These are phyloP conservation scores for Suhomyces chickasaworum DNA, from an alignment of 1,139 yeast species.

Conservation along the genomic window DNA sequence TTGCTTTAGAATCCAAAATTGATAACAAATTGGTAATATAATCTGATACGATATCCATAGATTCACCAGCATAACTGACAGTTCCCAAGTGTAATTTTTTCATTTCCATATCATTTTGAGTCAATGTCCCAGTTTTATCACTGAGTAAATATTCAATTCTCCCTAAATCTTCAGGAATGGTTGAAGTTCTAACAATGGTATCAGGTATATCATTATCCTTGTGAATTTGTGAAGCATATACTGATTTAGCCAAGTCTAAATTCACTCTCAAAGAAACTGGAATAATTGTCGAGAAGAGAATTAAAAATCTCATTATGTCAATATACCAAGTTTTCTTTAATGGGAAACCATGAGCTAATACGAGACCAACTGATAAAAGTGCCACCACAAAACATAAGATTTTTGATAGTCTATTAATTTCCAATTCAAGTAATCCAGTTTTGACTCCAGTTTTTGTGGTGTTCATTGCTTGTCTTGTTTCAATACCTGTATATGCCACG, in stretches of 20 bases:
- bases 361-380: slow-evolving; percentile 71
- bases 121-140: slow-evolving; percentile 96
- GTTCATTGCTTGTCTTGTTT: slow-evolving; percentile 93
- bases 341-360: slow-evolving; percentile 77
- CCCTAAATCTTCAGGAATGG: slow-evolving; percentile 97
- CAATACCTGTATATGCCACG: slow-evolving; percentile 85
- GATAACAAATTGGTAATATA: slow-evolving; percentile 48
- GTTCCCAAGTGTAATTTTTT: slow-evolving; percentile 90
- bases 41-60: slow-evolving; percentile 83
- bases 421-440: slow-evolving; percentile 85
- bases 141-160: slow-evolving; percentile 88
- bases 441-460: slow-evolving; percentile 90
- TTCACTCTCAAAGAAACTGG: slow-evolving; percentile 96
- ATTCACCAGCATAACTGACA: slow-evolving; percentile 88
- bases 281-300: slow-evolving; percentile 89
- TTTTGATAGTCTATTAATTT: slow-evolving; percentile 86
- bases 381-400: slow-evolving; percentile 87
- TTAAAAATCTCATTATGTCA: slow-evolving; percentile 85
- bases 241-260: slow-evolving; percentile 92
- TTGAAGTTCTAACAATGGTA: slow-evolving; percentile 93
- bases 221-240: slow-evolving; percentile 93
- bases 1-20: slow-evolving; percentile 22
- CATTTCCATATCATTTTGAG: slow-evolving; percentile 98
- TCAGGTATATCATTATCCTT: slow-evolving; percentile 79
- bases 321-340: slow-evolving; percentile 72